A percentile compares a stretch with the other conserved stretches of the same genome.
Evolutionary conservation across 257 asterid species (phyloP).

Genomic region (Petrea volubilis): DNA sequence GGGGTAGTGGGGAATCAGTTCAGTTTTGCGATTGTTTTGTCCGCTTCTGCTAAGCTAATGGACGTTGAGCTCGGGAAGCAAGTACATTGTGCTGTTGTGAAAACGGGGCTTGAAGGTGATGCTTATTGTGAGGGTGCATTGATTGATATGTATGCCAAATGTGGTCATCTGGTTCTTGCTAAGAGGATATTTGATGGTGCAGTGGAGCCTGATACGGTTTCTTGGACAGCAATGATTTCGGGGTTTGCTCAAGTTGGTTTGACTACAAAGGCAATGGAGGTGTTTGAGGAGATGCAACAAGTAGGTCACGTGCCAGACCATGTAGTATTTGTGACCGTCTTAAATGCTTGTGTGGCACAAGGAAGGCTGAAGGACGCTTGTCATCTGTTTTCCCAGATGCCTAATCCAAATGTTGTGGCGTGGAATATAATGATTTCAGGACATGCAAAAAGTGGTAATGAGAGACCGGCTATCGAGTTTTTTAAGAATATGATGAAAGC

Average conservation of each 20-base stretch:
- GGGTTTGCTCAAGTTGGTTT: constrained; percentile 72
- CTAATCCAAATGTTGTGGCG: constrained; percentile 63
- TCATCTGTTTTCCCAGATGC: constrained; percentile 54
- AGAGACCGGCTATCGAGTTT: constrained; percentile 53
- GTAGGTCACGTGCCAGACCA: constrained; percentile 63
- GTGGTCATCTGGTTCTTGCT: constrained; percentile 57
- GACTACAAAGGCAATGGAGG: constrained; percentile 52
- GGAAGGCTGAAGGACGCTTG: constrained; percentile 72
- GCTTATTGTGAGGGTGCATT: constrained; percentile 73
- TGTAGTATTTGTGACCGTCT: constrained; percentile 65
- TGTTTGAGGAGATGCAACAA: constrained; percentile 63
- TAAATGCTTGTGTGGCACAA: constrained; percentile 60
- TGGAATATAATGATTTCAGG: constrained; percentile 96
- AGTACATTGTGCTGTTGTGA: constrained; percentile 55
- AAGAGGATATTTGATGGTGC: constrained; percentile 63
- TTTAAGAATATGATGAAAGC: constrained; percentile 61
- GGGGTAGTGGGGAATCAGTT: constrained; percentile 71
- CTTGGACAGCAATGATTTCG: constrained; percentile 84
- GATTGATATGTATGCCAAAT: constrained; percentile 85
- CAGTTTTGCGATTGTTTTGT: constrained; percentile 70
- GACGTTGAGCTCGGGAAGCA: constrained; percentile 54
- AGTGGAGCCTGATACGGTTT: constrained; percentile 56
- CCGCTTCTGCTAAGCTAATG: constrained; percentile 67
- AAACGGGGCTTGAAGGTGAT: constrained; percentile 53
- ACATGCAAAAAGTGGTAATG: constrained; percentile 63